phyloP scores from a whole-genome alignment of 2,329 filamentous ascomycete species.

The Fusarium sp. region DNA sequence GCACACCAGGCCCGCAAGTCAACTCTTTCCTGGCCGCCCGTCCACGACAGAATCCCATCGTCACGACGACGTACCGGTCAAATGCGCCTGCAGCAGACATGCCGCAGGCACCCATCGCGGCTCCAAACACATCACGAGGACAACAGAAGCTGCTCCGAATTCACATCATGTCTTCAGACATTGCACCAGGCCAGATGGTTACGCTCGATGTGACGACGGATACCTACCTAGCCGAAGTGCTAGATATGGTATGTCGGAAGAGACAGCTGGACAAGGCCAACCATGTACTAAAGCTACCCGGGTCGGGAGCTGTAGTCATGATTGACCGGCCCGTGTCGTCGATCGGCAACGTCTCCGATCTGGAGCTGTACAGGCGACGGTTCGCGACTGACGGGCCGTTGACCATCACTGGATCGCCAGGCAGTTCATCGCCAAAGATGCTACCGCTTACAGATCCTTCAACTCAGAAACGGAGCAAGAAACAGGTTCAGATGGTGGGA shows the following conservation, averaged over 20 bases:
- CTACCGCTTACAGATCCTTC: constrained; percentile 62
- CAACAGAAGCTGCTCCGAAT: constrained; percentile 78
- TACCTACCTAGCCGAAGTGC: constrained; percentile 84
- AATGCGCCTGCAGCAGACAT: constrained; percentile 68
- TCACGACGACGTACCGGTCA: constrained; percentile 69
- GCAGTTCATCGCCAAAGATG: constrained; percentile 76
- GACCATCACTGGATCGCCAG: constrained; percentile 75
- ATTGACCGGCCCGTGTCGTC: constrained; percentile 83
- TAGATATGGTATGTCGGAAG: constrained; percentile 82
- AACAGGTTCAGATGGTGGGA: constrained; percentile 63
- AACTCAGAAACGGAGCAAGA: constrained; percentile 62
- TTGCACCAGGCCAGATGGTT: constrained; percentile 78
- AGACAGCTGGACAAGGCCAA: constrained; percentile 82
- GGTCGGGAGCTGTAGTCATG: constrained; percentile 79
- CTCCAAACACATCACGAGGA: constrained; percentile 64
- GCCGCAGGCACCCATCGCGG: constrained; percentile 60
- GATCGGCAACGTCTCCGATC: constrained; percentile 78
- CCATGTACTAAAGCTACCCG: constrained; percentile 82
- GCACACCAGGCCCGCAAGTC: constrained; percentile 46
- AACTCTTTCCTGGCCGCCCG: constrained; percentile 47
- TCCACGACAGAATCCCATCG: constrained; percentile 68
- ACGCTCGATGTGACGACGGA: constrained; percentile 83
- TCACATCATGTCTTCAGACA: constrained; percentile 77
- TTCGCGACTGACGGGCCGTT: constrained; percentile 81
- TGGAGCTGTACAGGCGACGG: constrained; percentile 80